Base-by-base conservation (phyloP, 345 rosid species). In the Punica granatum region DNA sequence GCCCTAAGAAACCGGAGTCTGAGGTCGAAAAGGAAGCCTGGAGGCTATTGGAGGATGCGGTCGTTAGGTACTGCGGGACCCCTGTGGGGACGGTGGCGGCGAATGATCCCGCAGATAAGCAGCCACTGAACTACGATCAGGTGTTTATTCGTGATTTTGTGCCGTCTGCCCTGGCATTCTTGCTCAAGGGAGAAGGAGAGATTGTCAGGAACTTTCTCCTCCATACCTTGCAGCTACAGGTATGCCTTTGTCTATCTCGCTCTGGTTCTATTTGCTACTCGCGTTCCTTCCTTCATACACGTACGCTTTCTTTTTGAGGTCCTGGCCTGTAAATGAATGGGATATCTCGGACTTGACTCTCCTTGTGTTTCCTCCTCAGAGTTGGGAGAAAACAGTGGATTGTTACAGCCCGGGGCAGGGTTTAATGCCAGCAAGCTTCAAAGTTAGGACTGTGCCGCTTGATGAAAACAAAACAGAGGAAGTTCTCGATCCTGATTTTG, bases 371-470 rank as follows among this genome's bases (percentile, higher is more conserved):
- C 41, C 42, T 44, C 59, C 58, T 6, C 54, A 90, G 97, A 90
- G 97, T 67, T 90, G 97, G 97, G 97, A 90, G 86, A 90, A 86
- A 79, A 90, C 97, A 0, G 97, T 90, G 65, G 97, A 90, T 76
- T 90, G 95, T 74, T 90, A 88, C 77, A 88, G 97, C 78, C 97
- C 95, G 5, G 97, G 97, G 10, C 97, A 86, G 72, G 97, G 97
- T 0, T 77, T 90, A 75, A 90, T 90, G 97, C 97, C 97, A 30
- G 95, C 97, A 13, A 90, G 97, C 82, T 90, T 90, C 46, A 90
- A 90, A 75, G 95, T 90, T 37, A 86, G 90, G 75, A 72, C 75
- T 2, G 92, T 88, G 54, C 82, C 87, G 10, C 80, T 90, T 16
- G 92, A 88, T 68, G 87, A 82, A 37, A 81, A 81, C 62, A 85